These are phyloP conservation scores for Ogataea paraovalis DNA, from an alignment of 805 yeast species.

Conservation along the genomic window DNA sequence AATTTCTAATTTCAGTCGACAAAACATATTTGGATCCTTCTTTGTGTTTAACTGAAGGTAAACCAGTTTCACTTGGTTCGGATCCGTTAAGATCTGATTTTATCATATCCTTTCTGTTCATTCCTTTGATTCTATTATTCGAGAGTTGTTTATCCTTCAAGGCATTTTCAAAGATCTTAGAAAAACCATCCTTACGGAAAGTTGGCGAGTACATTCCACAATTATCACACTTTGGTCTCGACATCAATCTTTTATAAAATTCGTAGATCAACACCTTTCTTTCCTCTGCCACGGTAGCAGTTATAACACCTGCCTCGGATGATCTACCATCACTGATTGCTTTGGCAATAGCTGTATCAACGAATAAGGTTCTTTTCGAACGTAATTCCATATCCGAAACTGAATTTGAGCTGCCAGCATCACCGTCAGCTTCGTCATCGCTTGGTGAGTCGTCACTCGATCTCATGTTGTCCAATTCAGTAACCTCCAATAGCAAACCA, in stretches of 20 bases:
- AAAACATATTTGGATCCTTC: constrained; percentile 81
- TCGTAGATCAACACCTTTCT: constrained; percentile 70
- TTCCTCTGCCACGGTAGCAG: constrained; percentile 85
- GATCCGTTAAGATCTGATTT: constrained; percentile 27
- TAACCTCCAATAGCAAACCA: constrained; percentile 78
- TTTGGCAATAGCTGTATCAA: constrained; percentile 60
- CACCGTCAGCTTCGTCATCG: constrained; percentile 47
- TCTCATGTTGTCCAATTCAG: constrained; percentile 63
- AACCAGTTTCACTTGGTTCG: constrained; percentile 28
- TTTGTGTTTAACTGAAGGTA: constrained; percentile 54
- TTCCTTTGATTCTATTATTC: constrained; percentile 80
- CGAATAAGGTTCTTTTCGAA: constrained; percentile 63
- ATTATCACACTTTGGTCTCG: constrained; percentile 88
- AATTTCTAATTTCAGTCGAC: constrained; percentile 81
- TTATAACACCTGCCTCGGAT: constrained; percentile 59
- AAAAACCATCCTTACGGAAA: constrained; percentile 90
- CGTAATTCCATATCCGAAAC: constrained; percentile 40
- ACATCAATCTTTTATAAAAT: constrained; percentile 65
- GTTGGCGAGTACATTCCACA: constrained; percentile 95
- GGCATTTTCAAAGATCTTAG: constrained; percentile 87
- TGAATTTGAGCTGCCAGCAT: constrained; percentile 30
- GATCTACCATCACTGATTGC: constrained; percentile 78
- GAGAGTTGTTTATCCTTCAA: constrained; percentile 76
- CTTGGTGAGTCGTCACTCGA: constrained; percentile 35
- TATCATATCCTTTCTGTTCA: constrained; percentile 68